Evolutionary conservation across 352 stramenopile genomes (phyloP).

Genomic region (Thraustochytrium sp.): DNA sequence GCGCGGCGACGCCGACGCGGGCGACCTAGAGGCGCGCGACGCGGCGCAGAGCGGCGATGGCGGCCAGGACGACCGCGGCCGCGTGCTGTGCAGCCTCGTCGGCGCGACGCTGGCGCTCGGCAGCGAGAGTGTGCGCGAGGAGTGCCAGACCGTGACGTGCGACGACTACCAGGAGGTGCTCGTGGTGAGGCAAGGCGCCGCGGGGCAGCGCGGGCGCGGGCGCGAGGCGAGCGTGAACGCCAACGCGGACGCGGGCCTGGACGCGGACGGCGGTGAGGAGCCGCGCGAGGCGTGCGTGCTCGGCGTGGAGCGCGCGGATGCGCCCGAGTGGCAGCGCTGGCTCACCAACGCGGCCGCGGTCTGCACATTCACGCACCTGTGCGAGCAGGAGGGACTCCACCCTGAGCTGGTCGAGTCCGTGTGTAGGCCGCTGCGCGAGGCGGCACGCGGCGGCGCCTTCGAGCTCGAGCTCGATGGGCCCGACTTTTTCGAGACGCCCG

Average conservation of each 20-base stretch:
- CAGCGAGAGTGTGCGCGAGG: neutral
- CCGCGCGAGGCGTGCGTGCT: neutral
- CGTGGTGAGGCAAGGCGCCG: too few species aligned
- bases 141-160: slow-evolving; percentile 19
- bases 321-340: neutral
- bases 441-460: neutral
- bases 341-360: neutral
- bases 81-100: neutral
- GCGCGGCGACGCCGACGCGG: neutral
- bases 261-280: neutral
- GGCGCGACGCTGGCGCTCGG: neutral
- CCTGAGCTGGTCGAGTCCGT: neutral
- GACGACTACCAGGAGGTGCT: slow-evolving; percentile 30
- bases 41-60: neutral
- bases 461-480: neutral
- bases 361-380: neutral
- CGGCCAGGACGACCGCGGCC: neutral
- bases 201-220: too few species aligned
- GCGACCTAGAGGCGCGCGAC: neutral
- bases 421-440: neutral
- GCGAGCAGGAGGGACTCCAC: neutral
- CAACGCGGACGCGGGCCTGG: too few species aligned
- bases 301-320: neutral
- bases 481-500: slow-evolving; percentile 15
- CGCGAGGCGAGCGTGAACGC: too few species aligned